These are phyloP conservation scores for Lathyrus aphaca DNA, from an alignment of 306 rosid species.

Conservation along the genomic window DNA sequence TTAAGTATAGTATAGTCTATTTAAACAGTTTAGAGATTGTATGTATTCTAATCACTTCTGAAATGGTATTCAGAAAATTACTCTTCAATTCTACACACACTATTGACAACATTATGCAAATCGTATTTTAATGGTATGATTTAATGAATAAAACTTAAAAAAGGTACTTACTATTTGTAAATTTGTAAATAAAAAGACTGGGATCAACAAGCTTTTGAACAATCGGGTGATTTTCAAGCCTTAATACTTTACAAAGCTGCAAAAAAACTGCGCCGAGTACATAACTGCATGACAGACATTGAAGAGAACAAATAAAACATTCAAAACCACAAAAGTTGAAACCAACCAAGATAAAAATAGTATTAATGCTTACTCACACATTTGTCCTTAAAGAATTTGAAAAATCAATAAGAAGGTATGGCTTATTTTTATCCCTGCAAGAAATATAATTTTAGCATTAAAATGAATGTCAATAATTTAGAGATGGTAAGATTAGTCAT, in stretches of 20 bases:
- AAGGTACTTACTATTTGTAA: constrained; percentile 60
- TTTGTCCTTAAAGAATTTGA: constrained; percentile 62
- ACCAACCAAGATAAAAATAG: constrained; percentile 1
- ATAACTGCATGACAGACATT: constrained; percentile 58
- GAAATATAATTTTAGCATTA: constrained; percentile 33
- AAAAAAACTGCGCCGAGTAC: constrained; percentile 80
- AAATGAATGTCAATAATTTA: constrained; percentile 25
- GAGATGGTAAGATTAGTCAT: constrained; percentile 23
- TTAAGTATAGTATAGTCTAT: constrained; percentile 2
- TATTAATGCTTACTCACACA: constrained; percentile 60
- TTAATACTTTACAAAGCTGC: constrained; percentile 77
- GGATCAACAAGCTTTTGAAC: constrained; percentile 81
- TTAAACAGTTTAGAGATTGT: background rate
- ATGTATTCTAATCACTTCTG: background rate
- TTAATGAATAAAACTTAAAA: constrained; percentile 11
- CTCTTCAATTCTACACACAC: background rate
- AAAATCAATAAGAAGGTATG: constrained; percentile 89
- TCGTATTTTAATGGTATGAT: constrained; percentile 5
- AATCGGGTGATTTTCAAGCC: constrained; percentile 68
- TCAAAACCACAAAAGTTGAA: constrained; percentile 22
- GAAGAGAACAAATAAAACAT: constrained; percentile 36
- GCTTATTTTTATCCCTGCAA: constrained; percentile 62
- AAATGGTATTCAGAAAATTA: background rate
- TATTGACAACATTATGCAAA: constrained; percentile 20
- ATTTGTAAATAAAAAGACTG: constrained; percentile 67